Percentiles rank a stretch among this genome's conserved stretches.
Conservation (phyloP, 768 basidiomycete genomes). For the Piloderma croceum region DNA sequence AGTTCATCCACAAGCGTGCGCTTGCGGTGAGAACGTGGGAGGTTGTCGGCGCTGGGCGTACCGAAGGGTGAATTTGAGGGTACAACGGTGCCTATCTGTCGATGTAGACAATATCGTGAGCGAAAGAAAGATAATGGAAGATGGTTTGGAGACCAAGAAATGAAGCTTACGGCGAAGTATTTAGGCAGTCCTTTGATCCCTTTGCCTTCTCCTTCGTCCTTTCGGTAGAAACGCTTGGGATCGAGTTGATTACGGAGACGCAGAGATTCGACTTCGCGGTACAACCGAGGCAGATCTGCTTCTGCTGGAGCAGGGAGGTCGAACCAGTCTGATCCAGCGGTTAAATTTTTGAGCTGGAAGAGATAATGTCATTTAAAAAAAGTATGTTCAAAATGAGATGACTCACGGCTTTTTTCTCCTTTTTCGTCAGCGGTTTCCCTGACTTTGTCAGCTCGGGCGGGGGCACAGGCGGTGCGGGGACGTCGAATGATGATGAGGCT, state of each 20-base stretch:
- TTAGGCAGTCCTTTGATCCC: slow-evolving; percentile 83
- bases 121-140: too few species aligned
- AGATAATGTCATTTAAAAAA: not conserved
- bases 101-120: slow-evolving; percentile 7
- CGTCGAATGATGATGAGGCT: slow-evolving; percentile 41
- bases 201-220: slow-evolving; percentile 80
- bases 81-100: slow-evolving; percentile 75
- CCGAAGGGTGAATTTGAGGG: slow-evolving; percentile 70
- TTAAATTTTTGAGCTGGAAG: slow-evolving; percentile 61
- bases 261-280: slow-evolving; percentile 84
- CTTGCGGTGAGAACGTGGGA: slow-evolving; percentile 65
- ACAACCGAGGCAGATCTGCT: slow-evolving; percentile 68
- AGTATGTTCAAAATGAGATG: slow-evolving; percentile 4
- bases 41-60: slow-evolving; percentile 61
- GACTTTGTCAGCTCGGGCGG: slow-evolving; percentile 54
- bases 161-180: slow-evolving; percentile 72
- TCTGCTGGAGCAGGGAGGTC: slow-evolving; percentile 80
- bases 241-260: slow-evolving; percentile 85
- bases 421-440: slow-evolving; percentile 68
- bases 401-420: slow-evolving; percentile 63
- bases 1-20: slow-evolving; percentile 84
- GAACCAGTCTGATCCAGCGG: slow-evolving; percentile 81
- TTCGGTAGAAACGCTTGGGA: slow-evolving; percentile 86
- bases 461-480: slow-evolving; percentile 57
- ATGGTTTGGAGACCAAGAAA: slow-evolving; percentile 3